Percentiles rank a stretch among this genome's conserved stretches.
Evolutionary conservation across 352 stramenopile species (phyloP).

Genomic region (Thraustochytrium sp.): DNA sequence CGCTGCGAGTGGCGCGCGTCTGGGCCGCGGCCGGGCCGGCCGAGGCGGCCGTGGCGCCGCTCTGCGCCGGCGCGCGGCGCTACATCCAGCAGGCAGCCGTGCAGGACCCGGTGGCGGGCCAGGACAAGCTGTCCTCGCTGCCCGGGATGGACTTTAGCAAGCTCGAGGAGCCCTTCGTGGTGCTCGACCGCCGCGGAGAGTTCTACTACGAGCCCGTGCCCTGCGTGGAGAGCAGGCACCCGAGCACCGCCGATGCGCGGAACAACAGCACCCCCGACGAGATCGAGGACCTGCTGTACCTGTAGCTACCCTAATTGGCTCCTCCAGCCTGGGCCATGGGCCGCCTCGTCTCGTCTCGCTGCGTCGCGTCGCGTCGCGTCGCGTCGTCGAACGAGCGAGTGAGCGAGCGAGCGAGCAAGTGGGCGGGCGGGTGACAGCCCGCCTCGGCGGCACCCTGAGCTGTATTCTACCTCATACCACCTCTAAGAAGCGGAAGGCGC

Average conservation of each 20-base stretch:
- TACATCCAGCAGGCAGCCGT: conserved; percentile 4
- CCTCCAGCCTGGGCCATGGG: too few relatives aligned
- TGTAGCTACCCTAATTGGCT: neutral
- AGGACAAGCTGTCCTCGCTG: neutral
- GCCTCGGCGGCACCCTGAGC: too few relatives aligned
- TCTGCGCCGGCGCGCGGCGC: too few relatives aligned
- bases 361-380: neutral
- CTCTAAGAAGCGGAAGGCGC: too few relatives aligned
- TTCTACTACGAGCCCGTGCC: conserved; percentile 17
- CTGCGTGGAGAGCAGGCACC: neutral
- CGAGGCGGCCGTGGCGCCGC: neutral
- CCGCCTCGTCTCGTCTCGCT: too few relatives aligned
- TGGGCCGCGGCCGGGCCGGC: neutral
- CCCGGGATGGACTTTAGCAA: neutral
- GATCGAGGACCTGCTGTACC: conserved; percentile 1
- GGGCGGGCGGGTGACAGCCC: too few relatives aligned
- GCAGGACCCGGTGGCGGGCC: neutral
- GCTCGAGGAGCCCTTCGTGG: neutral
- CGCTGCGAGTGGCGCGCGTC: too few relatives aligned
- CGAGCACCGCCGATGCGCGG: neutral
- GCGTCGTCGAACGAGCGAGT: too few relatives aligned
- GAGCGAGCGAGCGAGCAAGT: too few relatives aligned
- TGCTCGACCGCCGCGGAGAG: neutral
- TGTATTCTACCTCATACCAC: too few relatives aligned
- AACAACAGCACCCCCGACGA: neutral